phyloP scores from a whole-genome alignment of 441 rosid genomes.

The Eruca vesicaria region DNA sequence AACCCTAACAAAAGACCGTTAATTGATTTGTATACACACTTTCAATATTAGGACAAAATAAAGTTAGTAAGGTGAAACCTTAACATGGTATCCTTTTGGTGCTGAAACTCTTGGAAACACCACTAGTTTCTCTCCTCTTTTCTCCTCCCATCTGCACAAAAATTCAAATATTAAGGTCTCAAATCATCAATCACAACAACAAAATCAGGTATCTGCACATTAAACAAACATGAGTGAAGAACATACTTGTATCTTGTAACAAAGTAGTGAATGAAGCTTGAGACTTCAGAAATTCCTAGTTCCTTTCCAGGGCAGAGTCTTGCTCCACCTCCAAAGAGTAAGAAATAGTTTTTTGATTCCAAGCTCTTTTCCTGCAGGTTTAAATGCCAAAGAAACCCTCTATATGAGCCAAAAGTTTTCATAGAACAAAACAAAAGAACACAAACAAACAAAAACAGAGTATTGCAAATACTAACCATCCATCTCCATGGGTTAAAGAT shows the following conservation, averaged over 20 bases:
- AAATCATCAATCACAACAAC: neutral
- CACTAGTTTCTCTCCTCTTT: constrained; percentile 66
- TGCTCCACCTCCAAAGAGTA: constrained; percentile 83
- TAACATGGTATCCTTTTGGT: constrained; percentile 74
- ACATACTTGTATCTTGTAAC: constrained; percentile 70
- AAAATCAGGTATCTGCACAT: neutral
- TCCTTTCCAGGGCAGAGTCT: constrained; percentile 95
- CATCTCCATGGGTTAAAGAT: constrained; percentile 91
- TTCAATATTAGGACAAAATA: constrained; percentile 15
- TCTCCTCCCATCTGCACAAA: constrained; percentile 84
- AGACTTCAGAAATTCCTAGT: constrained; percentile 77
- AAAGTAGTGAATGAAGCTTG: constrained; percentile 83
- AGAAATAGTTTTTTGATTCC: constrained; percentile 55
- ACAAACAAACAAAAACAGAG: neutral
- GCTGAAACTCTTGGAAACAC: constrained; percentile 94
- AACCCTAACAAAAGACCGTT: constrained; percentile 15
- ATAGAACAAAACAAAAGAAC: neutral
- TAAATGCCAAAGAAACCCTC: neutral
- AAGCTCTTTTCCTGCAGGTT: constrained; percentile 51
- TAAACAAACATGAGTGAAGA: neutral
- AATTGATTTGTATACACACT: constrained; percentile 12
- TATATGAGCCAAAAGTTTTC: neutral
- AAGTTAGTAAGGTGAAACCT: constrained; percentile 52
- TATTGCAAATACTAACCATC: constrained; percentile 52
- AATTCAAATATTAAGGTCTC: neutral